phyloP scores from a whole-genome alignment of 768 basidiomycete genomes.

The Albatrellus ellisii region DNA sequence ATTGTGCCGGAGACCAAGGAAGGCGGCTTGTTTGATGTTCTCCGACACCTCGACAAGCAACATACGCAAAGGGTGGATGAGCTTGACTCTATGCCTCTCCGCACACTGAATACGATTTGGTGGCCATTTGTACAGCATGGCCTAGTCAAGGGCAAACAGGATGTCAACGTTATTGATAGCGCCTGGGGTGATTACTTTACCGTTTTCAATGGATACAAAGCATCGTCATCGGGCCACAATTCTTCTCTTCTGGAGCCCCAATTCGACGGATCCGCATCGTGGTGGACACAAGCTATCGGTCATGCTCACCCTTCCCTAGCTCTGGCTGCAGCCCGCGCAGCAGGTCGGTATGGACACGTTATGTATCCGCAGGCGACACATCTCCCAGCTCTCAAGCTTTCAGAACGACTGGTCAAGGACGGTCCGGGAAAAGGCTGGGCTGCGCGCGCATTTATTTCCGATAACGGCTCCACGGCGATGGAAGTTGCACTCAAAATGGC shows the following conservation, averaged over 20 bases:
- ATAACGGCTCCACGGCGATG: conserved; percentile 93
- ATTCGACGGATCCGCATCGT: conserved; percentile 89
- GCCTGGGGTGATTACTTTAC: conserved; percentile 82
- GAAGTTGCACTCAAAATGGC: conserved; percentile 99
- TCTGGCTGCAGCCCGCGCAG: conserved; percentile 77
- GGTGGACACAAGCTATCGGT: conserved; percentile 95
- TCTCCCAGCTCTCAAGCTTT: conserved; percentile 70
- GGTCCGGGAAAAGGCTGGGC: conserved; percentile 92
- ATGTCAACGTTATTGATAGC: conserved; percentile 87
- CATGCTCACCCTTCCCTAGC: conserved; percentile 69
- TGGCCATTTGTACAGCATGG: conserved; percentile 97
- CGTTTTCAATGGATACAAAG: conserved; percentile 32
- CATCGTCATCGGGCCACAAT: conserved; percentile 12
- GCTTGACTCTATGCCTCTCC: conserved; percentile 63
- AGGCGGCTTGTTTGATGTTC: conserved; percentile 30
- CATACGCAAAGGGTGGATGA: conserved; percentile 59
- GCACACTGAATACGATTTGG: conserved; percentile 76
- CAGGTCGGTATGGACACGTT: conserved; percentile 93
- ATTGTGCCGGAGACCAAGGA: conserved; percentile 25
- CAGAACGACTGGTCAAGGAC: conserved; percentile 58
- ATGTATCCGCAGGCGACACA: conserved; percentile 89
- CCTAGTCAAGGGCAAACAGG: conserved; percentile 45
- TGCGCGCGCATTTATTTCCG: conserved; percentile 80
- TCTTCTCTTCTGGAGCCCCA: conserved; percentile 40
- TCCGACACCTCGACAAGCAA: conserved; percentile 45